Evolutionary conservation across 2,329 filamentous ascomycete species (phyloP).

Genomic region (Coleophoma cylindrospora): DNA sequence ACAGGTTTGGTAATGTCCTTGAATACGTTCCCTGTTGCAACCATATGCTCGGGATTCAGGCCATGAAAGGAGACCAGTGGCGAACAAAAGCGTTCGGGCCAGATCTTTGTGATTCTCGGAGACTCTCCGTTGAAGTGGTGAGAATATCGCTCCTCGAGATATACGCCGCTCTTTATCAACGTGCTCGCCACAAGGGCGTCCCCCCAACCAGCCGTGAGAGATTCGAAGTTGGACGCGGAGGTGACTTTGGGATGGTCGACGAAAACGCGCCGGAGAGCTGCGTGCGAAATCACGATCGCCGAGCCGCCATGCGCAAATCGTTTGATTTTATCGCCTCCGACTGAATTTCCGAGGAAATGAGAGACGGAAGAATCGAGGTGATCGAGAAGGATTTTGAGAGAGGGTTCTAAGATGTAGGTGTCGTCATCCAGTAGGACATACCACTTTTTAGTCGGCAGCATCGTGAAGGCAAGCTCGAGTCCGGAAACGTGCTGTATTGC

Average conservation of each 20-base stretch:
- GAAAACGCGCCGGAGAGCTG: constrained; percentile 42
- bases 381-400: constrained; percentile 40
- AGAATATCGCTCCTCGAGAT: constrained; percentile 49
- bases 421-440: constrained; percentile 55
- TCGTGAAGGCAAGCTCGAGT: constrained; percentile 45
- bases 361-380: constrained; percentile 42
- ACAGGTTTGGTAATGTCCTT: not conserved
- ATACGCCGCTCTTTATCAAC: constrained; percentile 46
- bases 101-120: constrained; percentile 43
- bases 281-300: constrained; percentile 45
- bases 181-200: constrained; percentile 49
- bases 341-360: constrained; percentile 50
- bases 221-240: constrained; percentile 38
- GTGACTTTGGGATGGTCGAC: constrained; percentile 35
- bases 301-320: constrained; percentile 55
- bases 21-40: not conserved
- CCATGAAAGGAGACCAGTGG: constrained; percentile 7
- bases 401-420: constrained; percentile 46
- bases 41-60: constrained; percentile 2
- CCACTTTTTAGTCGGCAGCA: constrained; percentile 51
- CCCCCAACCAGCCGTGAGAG: constrained; percentile 47
- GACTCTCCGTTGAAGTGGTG: constrained; percentile 52
- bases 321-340: constrained; percentile 45
- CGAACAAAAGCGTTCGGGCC: constrained; percentile 41
- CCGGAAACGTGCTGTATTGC: constrained; percentile 34